Base-by-base conservation (phyloP, 192 early-diverging fungal species). In the Linnemannia schmuckeri region DNA sequence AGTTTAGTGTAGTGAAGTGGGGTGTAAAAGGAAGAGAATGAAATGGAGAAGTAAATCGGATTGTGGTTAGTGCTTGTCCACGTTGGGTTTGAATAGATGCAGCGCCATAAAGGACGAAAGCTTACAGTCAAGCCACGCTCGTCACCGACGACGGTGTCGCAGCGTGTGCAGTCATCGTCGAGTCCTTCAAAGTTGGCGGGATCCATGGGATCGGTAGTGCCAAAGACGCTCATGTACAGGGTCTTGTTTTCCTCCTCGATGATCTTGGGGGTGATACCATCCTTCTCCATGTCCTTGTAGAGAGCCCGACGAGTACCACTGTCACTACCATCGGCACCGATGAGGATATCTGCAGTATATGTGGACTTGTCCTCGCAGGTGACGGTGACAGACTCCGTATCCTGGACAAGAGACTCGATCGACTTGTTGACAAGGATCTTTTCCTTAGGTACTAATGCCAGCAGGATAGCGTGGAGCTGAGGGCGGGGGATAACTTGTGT, bases 111-210 rank as follows among this genome's bases (percentile, higher is more conserved):
- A 54, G 0, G 9, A 61, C 18, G 18, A 15, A 27, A 1, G 57
- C 80, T 61, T 82, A 82, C 80, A 18, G 76, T 83, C 72, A 77
- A 61, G 9, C 82, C 82, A 41, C 76, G 82, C 40, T 77, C 82
- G 9, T 78, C 77, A 6, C 82, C 82, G 63, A 84, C 79, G 27
- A 84, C 61, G 5, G 77, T 75, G 37, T 84, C 82, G 20, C 72
- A 79, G 22, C 79, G 82, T 9, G 82, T 79, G 35, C 70, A 77
- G 10, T 74, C 68, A 30, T 84, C 82, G 4, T 74, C 55, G 17
- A 84, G 77, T 3, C 77, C 82, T 24, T 78, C 77, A 71, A 74
- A 84, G 55, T 84, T 84, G 15, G 27, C 33, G 4, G 82, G 82
- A 17, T 79, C 70, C 77, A 84, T 52, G 22, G 76, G 49, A n/a